Conservation (phyloP, 2,329 filamentous ascomycete species). For the Beauveria pseudobassiana region DNA sequence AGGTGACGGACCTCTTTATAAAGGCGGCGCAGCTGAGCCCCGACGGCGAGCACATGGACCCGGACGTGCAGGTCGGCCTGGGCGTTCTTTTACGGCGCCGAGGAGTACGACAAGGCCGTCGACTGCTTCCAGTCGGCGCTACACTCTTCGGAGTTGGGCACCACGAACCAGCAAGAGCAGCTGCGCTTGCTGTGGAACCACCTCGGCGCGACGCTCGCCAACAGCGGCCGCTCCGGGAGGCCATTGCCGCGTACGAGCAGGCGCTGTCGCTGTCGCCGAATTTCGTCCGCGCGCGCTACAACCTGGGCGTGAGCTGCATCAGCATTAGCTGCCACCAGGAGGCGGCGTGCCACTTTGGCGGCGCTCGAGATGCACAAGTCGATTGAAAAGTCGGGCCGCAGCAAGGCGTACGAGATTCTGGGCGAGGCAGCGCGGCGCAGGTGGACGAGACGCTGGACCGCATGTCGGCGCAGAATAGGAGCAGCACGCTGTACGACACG, state of each 20-base stretch:
- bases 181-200: slow-evolving; percentile 96
- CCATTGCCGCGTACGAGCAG: slow-evolving; percentile 92
- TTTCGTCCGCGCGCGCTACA: slow-evolving; percentile 95
- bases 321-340: slow-evolving; percentile 94
- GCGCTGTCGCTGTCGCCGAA: slow-evolving; percentile 86
- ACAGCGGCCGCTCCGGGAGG: slow-evolving; percentile 86
- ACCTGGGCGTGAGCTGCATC: slow-evolving; percentile 92
- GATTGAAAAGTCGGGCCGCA: slow-evolving; percentile 76
- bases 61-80: slow-evolving; percentile 93
- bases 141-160: slow-evolving; percentile 74
- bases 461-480: slow-evolving; percentile 91
- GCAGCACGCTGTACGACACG: slow-evolving; percentile 94
- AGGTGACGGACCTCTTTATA: slow-evolving; percentile 87
- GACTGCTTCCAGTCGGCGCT: slow-evolving; percentile 95
- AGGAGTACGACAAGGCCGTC: slow-evolving; percentile 97
- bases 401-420: slow-evolving; percentile 76
- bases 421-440: slow-evolving; percentile 37
- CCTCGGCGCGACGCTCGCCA: slow-evolving; percentile 89
- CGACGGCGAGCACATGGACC: slow-evolving; percentile 91
- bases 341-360: slow-evolving; percentile 83
- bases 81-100: slow-evolving; percentile 98
- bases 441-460: slow-evolving; percentile 70
- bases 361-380: slow-evolving; percentile 94
- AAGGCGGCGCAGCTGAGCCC: slow-evolving; percentile 86
- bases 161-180: slow-evolving; percentile 76